These are phyloP conservation scores for Elasticomyces elasticus DNA, from an alignment of 495 filamentous ascomycete genomes.

Conservation along the genomic window DNA sequence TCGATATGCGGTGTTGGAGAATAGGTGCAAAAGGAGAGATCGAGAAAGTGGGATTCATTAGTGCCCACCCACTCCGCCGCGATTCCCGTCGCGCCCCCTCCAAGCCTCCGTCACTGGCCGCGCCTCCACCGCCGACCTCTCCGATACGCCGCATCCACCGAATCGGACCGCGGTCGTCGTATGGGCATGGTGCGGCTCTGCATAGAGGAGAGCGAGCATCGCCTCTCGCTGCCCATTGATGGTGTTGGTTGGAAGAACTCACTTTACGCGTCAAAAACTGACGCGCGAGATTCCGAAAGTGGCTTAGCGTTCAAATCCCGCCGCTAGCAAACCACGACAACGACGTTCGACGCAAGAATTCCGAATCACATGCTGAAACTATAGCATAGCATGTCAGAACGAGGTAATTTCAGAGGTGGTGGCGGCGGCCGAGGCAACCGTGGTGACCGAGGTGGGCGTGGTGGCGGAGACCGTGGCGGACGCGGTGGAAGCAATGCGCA, in stretches of 20 bases:
- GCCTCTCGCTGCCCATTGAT: neutral
- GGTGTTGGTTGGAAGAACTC: neutral
- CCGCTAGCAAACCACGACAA: neutral
- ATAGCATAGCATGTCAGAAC: conserved; percentile 50
- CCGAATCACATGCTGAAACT: neutral
- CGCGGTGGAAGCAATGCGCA: conserved; percentile 33
- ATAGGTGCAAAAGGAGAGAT: neutral
- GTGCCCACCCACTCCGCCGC: neutral
- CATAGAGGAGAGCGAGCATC: neutral
- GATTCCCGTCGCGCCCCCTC: neutral
- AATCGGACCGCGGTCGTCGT: neutral
- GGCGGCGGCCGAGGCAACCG: conserved; percentile 35
- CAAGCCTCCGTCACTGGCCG: neutral
- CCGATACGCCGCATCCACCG: neutral
- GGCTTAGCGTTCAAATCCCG: neutral
- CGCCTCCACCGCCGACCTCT: too few relatives aligned
- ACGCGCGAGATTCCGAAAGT: neutral
- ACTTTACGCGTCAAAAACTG: neutral
- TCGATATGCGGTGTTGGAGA: neutral
- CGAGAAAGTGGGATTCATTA: conserved; percentile 13
- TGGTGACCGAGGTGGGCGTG: conserved; percentile 32
- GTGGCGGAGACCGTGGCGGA: conserved; percentile 35
- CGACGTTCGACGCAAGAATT: neutral
- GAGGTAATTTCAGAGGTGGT: conserved; percentile 45
- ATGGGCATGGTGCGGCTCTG: neutral